phyloP scores from a whole-genome alignment of 257 asterid species.

The Lithospermum erythrorhizon region DNA sequence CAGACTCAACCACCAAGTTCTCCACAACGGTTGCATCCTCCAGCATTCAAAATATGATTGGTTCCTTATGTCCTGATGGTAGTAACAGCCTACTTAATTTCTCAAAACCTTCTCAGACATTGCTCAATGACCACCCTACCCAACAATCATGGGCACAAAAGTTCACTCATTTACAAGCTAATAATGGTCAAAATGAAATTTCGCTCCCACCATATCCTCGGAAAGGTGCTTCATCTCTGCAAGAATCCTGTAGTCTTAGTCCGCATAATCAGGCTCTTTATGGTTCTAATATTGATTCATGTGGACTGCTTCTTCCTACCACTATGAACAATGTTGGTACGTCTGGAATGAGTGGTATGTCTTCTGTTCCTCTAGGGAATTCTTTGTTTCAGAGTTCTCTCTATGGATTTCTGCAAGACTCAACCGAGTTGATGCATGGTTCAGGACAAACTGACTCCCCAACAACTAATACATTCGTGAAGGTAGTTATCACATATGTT shows the following conservation, averaged over 20 bases:
- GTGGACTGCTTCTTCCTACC: constrained; percentile 66
- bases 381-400: constrained; percentile 61
- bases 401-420: constrained; percentile 55
- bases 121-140: constrained; percentile 46
- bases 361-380: constrained; percentile 52
- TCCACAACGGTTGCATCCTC: constrained; percentile 37
- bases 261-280: constrained; percentile 54
- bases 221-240: constrained; percentile 53
- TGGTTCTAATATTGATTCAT: constrained; percentile 53
- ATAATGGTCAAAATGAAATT: constrained; percentile 34
- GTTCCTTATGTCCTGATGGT: constrained; percentile 60
- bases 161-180: constrained; percentile 36
- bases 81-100: constrained; percentile 47
- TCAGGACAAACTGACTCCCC: constrained; percentile 56
- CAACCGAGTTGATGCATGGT: constrained; percentile 59
- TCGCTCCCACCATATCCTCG: constrained; percentile 43
- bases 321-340: constrained; percentile 43
- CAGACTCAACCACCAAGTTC: constrained; percentile 39
- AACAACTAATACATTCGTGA: constrained; percentile 46
- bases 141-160: constrained; percentile 67
- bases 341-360: constrained; percentile 47
- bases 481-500: constrained; percentile 34
- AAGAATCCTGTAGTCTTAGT: constrained; percentile 45
- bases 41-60: constrained; percentile 61
- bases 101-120: constrained; percentile 46